Conservation (phyloP, 2,329 filamentous ascomycete species). For the Stachybotrys chlorohalonatus region DNA sequence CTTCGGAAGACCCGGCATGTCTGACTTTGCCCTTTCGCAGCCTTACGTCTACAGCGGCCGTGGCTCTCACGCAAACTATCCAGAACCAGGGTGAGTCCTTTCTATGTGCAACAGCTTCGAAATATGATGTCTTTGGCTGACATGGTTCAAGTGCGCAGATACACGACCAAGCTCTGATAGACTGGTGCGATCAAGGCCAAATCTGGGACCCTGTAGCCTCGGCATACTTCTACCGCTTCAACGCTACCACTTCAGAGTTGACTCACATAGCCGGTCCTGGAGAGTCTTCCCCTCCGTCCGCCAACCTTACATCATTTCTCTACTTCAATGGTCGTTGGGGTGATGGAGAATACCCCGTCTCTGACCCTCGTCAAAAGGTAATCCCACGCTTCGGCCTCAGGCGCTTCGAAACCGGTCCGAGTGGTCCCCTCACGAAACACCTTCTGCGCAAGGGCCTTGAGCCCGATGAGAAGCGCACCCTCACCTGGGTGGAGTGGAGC, state of each 20-base stretch:
- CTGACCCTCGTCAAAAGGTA: constrained; percentile 20
- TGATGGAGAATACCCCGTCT: constrained; percentile 18
- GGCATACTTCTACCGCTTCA: constrained; percentile 18
- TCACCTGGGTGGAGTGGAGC: constrained; percentile 17
- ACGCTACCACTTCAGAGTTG: constrained; percentile 9
- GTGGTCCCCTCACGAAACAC: constrained; percentile 21
- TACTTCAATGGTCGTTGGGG: constrained; percentile 21
- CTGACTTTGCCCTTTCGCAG: constrained; percentile 5
- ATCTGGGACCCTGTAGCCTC: constrained; percentile 20
- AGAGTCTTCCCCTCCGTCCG: neutral
- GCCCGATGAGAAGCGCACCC: constrained; percentile 13
- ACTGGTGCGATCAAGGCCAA: constrained; percentile 18
- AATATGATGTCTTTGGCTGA: neutral
- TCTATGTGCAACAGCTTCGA: too few relatives aligned
- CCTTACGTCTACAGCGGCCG: constrained; percentile 19
- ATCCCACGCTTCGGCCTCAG: constrained; percentile 21
- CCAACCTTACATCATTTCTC: constrained; percentile 18
- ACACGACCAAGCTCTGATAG: constrained; percentile 17
- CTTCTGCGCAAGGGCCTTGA: constrained; percentile 21
- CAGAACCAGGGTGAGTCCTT: constrained; percentile 12
- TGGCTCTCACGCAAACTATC: constrained; percentile 21
- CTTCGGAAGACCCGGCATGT: neutral
- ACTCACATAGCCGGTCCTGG: constrained; percentile 6
- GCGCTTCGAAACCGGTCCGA: constrained; percentile 21
- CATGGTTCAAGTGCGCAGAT: constrained; percentile 11